Base-by-base conservation (phyloP, 345 rosid species). In the Brassica incana region DNA sequence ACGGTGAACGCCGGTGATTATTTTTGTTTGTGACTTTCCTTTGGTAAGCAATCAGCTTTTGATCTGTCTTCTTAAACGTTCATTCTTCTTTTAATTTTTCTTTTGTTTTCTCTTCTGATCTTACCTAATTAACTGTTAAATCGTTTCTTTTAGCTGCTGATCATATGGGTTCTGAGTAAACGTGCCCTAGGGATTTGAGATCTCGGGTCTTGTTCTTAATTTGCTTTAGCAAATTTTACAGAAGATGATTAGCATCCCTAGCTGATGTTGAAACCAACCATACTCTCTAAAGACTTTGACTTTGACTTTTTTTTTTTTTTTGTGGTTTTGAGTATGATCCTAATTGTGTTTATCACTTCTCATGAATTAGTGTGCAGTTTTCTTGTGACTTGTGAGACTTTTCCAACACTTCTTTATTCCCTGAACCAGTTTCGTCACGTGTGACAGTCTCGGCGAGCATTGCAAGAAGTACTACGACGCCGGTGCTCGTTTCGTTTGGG, bases 11-110 rank as follows among this genome's bases (percentile, higher is more conserved):
- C 67, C 73, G 72, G 50, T 15, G 62, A 71, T 14, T 2, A 0
- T 52, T 18, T 18, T 18, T 18, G 20, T 18, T 50, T 5, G 15
- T 8, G 36, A 6, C 14, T 25, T 8, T 38, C 11, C 1, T 38
- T 60, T 25, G 75, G 83, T 74, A 36, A 50, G 48, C 38, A 27
- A 40, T 3, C 48, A 40, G 35, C 60, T 80, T 77, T 80, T 65
- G 75, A 69, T 18, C 79, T 74, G 74, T 62, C 35, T 54, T 74
- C 10, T 1, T 36, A 35, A 18, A 18, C 20, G 20, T 18, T 18
- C 70, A 62, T 59, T 61, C 32, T 67, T 56, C 7, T 8, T 38
- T 60, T 40, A 36, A 1, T 18, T 18, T 18, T 18, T 18, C 20
- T 18, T 68, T 40, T 29, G 11, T 27, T 69, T 38, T 54, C 45